Evolutionary conservation across 441 rosid species (phyloP), one percentile per base, ranked within the genome.

Genomic region (Pelargonium cotyledonis): DNA sequence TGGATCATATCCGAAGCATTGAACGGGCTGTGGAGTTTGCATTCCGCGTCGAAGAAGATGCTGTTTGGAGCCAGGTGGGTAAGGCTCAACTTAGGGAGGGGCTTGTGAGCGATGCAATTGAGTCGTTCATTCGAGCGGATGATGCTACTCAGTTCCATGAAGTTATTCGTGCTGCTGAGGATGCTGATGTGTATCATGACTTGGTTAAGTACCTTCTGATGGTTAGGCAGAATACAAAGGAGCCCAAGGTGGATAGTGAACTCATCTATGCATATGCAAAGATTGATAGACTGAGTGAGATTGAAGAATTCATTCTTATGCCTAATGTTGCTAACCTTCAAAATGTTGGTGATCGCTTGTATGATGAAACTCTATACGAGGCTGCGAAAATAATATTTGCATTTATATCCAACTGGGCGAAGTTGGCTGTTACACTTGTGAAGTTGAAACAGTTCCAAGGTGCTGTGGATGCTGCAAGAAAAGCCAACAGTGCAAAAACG

Each of bases 401-500:
- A 16, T 92, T 95, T 80, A 89, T 88, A 80, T 92, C 99, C 11
- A 95, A 95, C 83, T 95, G 99, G 99, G 98, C 93, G 80, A 95
- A 95, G 86, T 78, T 95, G 85, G 98, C 99, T 19, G 81, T 85
- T 73, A 92, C 99, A 5, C 95, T 95, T 72, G 98, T 95, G 73
- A 90, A 85, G 87, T 85, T 95, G 73, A 81, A 96, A 68, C 99
- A 95, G 77, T 95, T 90, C 84, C 99, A 95, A 80, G 87, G 98
- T 70, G 99, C 99, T 72, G 98, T 92, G 70, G 99, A 95, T 77
- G 99, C 99, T 38, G 98, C 99, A 69, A 84, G 99, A 68, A 95
- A 95, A 80, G 99, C 99, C 44, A 95, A 95, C 83, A 95, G 99
- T 76, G 92, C 96, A n/a, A 95, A 95, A 85, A 95, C 99, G 57